Evolutionary conservation across 257 asterid genomes (phyloP).

Genomic region (Jasminum sambac): DNA sequence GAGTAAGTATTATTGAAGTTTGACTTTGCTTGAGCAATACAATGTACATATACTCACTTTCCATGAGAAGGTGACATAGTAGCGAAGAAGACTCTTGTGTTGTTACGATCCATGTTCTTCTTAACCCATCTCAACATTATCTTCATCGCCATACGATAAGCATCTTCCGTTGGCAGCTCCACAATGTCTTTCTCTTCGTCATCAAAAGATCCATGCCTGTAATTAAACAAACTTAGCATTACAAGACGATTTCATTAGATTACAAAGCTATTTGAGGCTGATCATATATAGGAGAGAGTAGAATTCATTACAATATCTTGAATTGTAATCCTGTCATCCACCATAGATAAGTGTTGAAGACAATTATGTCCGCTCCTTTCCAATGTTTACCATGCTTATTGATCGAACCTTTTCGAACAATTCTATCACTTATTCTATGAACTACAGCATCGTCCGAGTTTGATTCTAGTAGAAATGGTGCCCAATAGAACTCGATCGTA

Average conservation of each 20-base stretch:
- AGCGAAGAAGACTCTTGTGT: constrained; percentile 55
- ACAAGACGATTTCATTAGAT: background rate
- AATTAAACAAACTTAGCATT: background rate
- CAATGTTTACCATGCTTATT: constrained; percentile 52
- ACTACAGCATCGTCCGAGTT: constrained; percentile 49
- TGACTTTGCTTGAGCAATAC: no score
- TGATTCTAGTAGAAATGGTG: constrained; percentile 73
- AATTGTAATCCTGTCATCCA: constrained; percentile 58
- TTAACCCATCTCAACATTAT: constrained; percentile 64
- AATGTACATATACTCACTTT: constrained; percentile 34
- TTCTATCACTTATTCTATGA: constrained; percentile 49
- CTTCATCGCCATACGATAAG: constrained; percentile 64
- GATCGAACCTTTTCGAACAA: constrained; percentile 56
- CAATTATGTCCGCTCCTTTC: constrained; percentile 57
- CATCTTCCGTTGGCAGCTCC: constrained; percentile 48
- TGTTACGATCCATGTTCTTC: constrained; percentile 58
- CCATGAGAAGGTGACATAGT: constrained; percentile 79
- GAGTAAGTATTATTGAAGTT: no score
- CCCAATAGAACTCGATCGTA: constrained; percentile 71
- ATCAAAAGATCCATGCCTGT: constrained; percentile 62
- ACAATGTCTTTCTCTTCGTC: constrained; percentile 49
- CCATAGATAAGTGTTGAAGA: constrained; percentile 62
- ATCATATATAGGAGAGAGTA: background rate
- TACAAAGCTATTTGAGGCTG: constrained; percentile 14
- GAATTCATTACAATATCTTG: constrained; percentile 44